phyloP scores from a whole-genome alignment of 257 asterid species.

The Solanum chilense region DNA sequence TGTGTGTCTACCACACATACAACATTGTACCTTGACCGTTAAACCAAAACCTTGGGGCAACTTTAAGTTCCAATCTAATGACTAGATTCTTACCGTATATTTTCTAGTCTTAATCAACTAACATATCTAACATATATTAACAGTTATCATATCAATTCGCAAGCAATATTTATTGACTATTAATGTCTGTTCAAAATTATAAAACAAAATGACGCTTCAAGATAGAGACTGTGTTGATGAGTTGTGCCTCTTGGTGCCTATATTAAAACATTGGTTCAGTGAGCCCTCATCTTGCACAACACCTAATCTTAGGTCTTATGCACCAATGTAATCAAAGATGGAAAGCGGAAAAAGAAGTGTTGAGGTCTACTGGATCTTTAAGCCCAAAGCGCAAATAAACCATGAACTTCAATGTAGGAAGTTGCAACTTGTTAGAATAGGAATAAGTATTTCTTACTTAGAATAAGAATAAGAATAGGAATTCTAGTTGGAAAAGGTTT shows the following conservation, averaged over 20 bases:
- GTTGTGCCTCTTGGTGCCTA: not conserved
- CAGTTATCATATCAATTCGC: not conserved
- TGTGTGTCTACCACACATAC: not conserved
- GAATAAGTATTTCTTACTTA: too few species aligned
- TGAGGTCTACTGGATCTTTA: not conserved
- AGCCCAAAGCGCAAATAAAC: not conserved
- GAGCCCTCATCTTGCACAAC: not conserved
- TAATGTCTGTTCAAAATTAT: not conserved
- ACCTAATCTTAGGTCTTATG: not conserved
- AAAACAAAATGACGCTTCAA: not conserved
- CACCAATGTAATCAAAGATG: not conserved
- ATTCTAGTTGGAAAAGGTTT: too few species aligned
- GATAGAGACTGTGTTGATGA: not conserved
- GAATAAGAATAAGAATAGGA: too few species aligned
- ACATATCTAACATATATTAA: not conserved
- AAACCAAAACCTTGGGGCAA: not conserved
- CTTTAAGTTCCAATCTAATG: not conserved
- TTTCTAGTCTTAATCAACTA: not conserved
- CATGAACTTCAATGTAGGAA: not conserved
- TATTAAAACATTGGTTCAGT: not conserved
- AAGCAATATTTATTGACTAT: not conserved
- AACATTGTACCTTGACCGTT: not conserved
- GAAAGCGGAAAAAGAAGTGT: not conserved
- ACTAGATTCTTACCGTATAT: not conserved
- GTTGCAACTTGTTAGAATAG: not conserved